A percentile compares a stretch with the other conserved stretches of the same genome.
phyloP scores from a whole-genome alignment of 169 alveolate species.

The Cryptosporidium ryanae region DNA sequence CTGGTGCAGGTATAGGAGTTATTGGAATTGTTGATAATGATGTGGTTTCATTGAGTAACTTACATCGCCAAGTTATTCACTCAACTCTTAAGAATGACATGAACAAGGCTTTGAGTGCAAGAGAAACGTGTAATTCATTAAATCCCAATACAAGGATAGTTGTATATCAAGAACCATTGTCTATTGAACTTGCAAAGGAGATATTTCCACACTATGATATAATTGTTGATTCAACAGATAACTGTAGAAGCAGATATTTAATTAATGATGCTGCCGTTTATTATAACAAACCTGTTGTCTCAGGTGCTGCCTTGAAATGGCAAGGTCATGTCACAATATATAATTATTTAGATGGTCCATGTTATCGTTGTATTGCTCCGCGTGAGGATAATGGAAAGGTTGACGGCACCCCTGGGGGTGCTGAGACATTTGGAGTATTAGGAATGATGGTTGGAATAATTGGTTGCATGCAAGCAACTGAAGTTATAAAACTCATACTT shows the following conservation, averaged over 20 bases:
- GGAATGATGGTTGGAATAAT: conserved; percentile 90
- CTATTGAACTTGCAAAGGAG: conserved; percentile 81
- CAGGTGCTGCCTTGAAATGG: conserved; percentile 89
- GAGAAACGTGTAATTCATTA: conserved; percentile 78
- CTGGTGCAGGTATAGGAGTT: conserved; percentile 97
- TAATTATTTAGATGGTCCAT: conserved; percentile 85
- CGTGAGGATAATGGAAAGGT: conserved; percentile 67
- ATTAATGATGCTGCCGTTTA: conserved; percentile 88
- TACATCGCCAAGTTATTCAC: conserved; percentile 89
- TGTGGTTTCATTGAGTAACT: conserved; percentile 84
- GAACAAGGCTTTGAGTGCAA: conserved; percentile 86
- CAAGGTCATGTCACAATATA: conserved; percentile 90
- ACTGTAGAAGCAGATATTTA: conserved; percentile 87
- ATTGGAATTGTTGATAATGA: conserved; percentile 90
- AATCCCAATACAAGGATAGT: conserved; percentile 84
- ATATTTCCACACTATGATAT: conserved; percentile 87
- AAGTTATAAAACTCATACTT: conserved; percentile 83
- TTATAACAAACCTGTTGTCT: conserved; percentile 86
- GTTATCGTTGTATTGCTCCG: conserved; percentile 90
- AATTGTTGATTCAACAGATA: conserved; percentile 89
- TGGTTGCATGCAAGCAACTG: conserved; percentile 88
- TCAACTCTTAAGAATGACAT: conserved; percentile 80
- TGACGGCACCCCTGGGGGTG: conserved; percentile 82
- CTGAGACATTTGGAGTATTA: conserved; percentile 86
- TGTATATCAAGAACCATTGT: conserved; percentile 79